Percentiles rank a stretch among this genome's conserved stretches.
phyloP scores from a whole-genome alignment of 805 yeast species.

The Yamadazyma olivae region DNA sequence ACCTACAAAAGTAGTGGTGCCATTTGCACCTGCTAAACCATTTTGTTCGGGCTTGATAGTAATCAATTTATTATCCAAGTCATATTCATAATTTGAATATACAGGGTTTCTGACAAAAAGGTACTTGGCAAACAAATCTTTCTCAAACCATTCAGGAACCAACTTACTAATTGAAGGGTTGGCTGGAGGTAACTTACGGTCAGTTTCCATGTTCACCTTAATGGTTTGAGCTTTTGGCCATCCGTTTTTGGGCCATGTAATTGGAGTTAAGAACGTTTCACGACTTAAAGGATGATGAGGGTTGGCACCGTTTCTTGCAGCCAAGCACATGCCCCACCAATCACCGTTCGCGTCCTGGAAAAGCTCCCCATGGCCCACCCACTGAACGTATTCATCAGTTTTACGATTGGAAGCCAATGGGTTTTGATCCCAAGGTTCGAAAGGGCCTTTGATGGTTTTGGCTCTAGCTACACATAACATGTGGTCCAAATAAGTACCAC shows the following conservation, averaged over 20 bases:
- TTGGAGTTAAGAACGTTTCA: slow-evolving; percentile 6
- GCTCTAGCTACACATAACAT: slow-evolving; percentile 8
- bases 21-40: not conserved
- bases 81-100: slow-evolving; percentile 1
- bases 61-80: slow-evolving; percentile 1
- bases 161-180: not conserved
- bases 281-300: too few species aligned
- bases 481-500: slow-evolving; percentile 6
- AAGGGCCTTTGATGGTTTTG: slow-evolving; percentile 4
- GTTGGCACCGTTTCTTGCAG: too few species aligned
- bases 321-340: too few species aligned
- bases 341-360: slow-evolving; percentile 5
- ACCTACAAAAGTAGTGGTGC: slow-evolving; percentile 5
- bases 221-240: slow-evolving; percentile 7
- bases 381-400: slow-evolving; percentile 7
- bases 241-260: slow-evolving; percentile 4
- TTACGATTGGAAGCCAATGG: slow-evolving; percentile 4
- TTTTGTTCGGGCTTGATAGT: not conserved
- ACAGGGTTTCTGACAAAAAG: slow-evolving; percentile 5
- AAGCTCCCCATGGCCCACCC: slow-evolving; percentile 8
- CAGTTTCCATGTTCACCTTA: slow-evolving; percentile 4
- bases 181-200: slow-evolving; percentile 1
- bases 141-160: slow-evolving; percentile 2
- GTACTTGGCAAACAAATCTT: slow-evolving; percentile 2
- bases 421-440: slow-evolving; percentile 4